Percentiles rank a stretch among this genome's conserved stretches.
These are phyloP conservation scores for Thermochaetoides thermophila DNA, from an alignment of 495 filamentous ascomycete genomes.

Conservation along the genomic window DNA sequence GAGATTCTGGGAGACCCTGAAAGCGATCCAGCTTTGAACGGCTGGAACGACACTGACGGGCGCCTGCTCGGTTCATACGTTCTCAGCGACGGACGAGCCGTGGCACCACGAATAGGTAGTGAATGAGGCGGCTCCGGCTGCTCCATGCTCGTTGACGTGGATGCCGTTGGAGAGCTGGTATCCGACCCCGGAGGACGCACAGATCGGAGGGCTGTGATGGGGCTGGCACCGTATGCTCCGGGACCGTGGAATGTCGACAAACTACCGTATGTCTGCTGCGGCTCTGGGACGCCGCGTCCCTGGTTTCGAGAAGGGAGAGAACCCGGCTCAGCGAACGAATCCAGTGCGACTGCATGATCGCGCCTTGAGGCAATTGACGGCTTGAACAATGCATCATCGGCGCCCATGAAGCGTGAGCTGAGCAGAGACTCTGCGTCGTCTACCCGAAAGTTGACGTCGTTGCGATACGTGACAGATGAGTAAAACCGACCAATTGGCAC, in stretches of 20 bases:
- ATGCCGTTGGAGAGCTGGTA: slow-evolving; percentile 47
- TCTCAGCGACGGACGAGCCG: slow-evolving; percentile 32
- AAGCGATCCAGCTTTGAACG: slow-evolving; percentile 88
- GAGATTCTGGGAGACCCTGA: slow-evolving; percentile 60
- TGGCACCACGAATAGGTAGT: slow-evolving; percentile 25
- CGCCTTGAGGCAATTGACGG: slow-evolving; percentile 41
- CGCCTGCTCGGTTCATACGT: slow-evolving; percentile 31
- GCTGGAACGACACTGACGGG: slow-evolving; percentile 80
- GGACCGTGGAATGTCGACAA: slow-evolving; percentile 84
- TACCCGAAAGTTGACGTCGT: slow-evolving; percentile 76
- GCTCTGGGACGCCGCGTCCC: slow-evolving; percentile 39
- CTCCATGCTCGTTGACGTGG: slow-evolving; percentile 38
- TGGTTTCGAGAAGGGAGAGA: slow-evolving; percentile 51
- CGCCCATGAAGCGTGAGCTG: slow-evolving; percentile 80
- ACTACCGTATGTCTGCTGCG: slow-evolving; percentile 77
- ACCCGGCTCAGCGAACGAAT: slow-evolving; percentile 42
- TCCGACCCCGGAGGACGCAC: slow-evolving; percentile 42
- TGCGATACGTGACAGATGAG: slow-evolving; percentile 68
- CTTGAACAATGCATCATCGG: slow-evolving; percentile 74
- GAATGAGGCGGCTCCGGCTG: slow-evolving; percentile 27
- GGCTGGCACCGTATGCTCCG: slow-evolving; percentile 62
- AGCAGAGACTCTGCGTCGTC: slow-evolving; percentile 82
- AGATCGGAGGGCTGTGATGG: slow-evolving; percentile 68
- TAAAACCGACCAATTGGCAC: slow-evolving; percentile 76
- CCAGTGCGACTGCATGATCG: slow-evolving; percentile 14